Base-by-base conservation (phyloP, 176 grass and related monocot genomes). In the Raddia guianensis region DNA sequence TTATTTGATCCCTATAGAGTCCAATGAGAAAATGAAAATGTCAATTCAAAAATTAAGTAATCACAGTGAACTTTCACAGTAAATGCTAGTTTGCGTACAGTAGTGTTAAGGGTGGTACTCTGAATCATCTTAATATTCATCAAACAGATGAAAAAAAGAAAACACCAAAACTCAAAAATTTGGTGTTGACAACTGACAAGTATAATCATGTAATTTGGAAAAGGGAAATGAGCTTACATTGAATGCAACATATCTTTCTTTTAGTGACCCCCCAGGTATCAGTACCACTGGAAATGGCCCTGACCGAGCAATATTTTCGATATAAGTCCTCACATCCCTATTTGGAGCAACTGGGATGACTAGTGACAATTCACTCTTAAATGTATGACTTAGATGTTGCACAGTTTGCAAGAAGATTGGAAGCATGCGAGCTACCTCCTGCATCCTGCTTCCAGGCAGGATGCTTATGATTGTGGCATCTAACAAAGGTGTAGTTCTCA, bases 361-460 rank as follows among this genome's bases (percentile, higher is more conserved):
- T 74, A 92, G 16, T 66, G 90, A 93, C 13, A 93, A 63, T 55
- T 93, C 88, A 81, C 37, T 40, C 37, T 83, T 68, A 67, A 86
- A 86, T 85, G 77, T 49, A 49, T 83, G 68, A 56, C 78, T 91
- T 82, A 98, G 67, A 67, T 87, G 85, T 84, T 93, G 61, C 32
- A 86, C 75, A 69, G 90, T 87, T 75, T 80, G 73, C 71, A 92
- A 73, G 77, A 87, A 98, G 72, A 95, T 91, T 37, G 95, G 95
- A 79, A 98, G 92, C 83, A 98, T 98, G 19, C 83, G 70, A 72
- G 70, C 91, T 54, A 95, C 95, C 82, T 95, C 95, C 86, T 98
- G 95, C 80, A 98, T 76, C 84, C 95, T 90, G 86, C 95, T 98
- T 89, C 95, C 92, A 83, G 95, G 95, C 50, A 95, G 66, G 73